These are phyloP conservation scores for Hylodesmum podocarpum DNA, from an alignment of 306 rosid species.

Conservation along the genomic window DNA sequence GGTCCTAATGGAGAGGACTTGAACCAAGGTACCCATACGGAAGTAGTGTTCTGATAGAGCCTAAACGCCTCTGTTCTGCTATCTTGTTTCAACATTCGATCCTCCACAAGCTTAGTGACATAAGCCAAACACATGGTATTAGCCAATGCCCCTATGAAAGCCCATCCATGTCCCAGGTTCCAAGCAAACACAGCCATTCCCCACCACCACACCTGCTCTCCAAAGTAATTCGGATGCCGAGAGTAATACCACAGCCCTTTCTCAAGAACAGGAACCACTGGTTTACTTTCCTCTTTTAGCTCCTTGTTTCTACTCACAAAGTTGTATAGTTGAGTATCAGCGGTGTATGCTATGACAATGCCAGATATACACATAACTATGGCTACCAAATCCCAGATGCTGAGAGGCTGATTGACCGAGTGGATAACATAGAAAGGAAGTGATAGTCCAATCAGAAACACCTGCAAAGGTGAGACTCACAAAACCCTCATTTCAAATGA, in stretches of 20 bases:
- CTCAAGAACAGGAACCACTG: conserved; percentile 46
- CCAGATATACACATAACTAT: conserved; percentile 47
- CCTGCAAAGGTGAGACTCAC: conserved; percentile 40
- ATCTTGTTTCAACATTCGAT: conserved; percentile 66
- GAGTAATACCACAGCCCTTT: conserved; percentile 75
- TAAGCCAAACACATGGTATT: conserved; percentile 76
- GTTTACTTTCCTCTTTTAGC: conserved; percentile 47
- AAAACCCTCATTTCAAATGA: background rate
- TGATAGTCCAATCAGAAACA: conserved; percentile 69
- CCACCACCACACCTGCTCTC: conserved; percentile 99
- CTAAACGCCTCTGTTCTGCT: conserved; percentile 69
- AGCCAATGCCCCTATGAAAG: conserved; percentile 56
- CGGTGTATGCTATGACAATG: conserved; percentile 61
- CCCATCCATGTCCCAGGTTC: conserved; percentile 75
- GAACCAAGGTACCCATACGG: conserved; percentile 85
- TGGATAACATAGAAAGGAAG: conserved; percentile 73
- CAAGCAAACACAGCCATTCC: conserved; percentile 71
- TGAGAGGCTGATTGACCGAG: conserved; percentile 48
- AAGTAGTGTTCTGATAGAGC: conserved; percentile 80
- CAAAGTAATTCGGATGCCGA: conserved; percentile 89
- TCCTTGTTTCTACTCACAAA: conserved; percentile 54
- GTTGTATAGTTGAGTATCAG: conserved; percentile 74
- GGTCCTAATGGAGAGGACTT: conserved; percentile 44
- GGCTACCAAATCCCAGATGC: conserved; percentile 67
- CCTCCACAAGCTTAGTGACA: conserved; percentile 85